Base-by-base conservation (phyloP, 2,329 filamentous ascomycete species). In the Colletotrichum destructivum region DNA sequence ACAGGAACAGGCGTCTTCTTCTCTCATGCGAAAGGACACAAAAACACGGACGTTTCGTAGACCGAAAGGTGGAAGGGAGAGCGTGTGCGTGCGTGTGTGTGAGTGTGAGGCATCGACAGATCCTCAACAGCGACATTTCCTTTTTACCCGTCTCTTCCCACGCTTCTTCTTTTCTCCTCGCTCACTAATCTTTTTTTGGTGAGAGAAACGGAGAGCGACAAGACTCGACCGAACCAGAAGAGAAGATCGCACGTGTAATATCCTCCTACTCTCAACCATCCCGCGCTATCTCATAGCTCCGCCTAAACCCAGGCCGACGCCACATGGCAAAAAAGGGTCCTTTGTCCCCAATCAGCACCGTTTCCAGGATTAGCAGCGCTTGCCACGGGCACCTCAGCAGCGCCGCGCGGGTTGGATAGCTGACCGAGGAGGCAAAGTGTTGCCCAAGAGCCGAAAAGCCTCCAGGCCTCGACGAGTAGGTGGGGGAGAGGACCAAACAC, bases 281-380 rank as follows among this genome's bases (percentile, higher is more conserved):
- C 8, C 23, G 52, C 31, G 40, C 64, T 49, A 7, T 44, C 26
- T 47, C 38, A 46, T 59, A 66, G 44, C 49, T 42, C 40, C 26
- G 68, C 63, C 63, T 49, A 44, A 51, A 68, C 47, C 49, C 8
- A 44, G 21, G 40, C 18, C 42, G 46, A 71, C 59, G 64, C 69
- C 69, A 69, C 64, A 57, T 69, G 64, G 64, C 55, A 40, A 23
- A 35, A 55, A 49, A 62, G 57, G 54, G 62, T 40, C 57, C 57
- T 59, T 69, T 71, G 64, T 69, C 21, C 35, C 35, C 57, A 44
- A 68, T 52, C 54, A 15, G 51, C 21, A 44, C 69, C 64, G 64
- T 55, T 62, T 59, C 52, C 64, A 62, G 52, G 31, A 71, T 62
- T 71, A 71, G 69, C 54, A 62, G 56, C 26, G 23, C 46, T 62